phyloP scores from a whole-genome alignment of 495 filamentous ascomycete species.

The Neurospora tetraspora region DNA sequence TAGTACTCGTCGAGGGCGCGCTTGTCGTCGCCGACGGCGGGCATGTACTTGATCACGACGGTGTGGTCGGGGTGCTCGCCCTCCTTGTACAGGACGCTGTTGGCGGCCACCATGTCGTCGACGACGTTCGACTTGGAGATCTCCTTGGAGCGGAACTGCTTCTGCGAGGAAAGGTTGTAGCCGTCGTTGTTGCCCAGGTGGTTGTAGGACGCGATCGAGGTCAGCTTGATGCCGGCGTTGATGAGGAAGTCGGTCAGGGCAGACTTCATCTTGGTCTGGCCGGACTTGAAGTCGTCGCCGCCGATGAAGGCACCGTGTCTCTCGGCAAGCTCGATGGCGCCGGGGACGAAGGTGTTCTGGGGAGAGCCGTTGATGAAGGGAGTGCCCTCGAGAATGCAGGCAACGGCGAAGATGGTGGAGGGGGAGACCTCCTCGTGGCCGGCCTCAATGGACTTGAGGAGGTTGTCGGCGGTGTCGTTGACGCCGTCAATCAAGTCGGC shows the following conservation, averaged over 20 bases:
- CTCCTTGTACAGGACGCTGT: conserved; percentile 76
- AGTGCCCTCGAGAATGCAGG: conserved; percentile 76
- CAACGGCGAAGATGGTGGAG: conserved; percentile 92
- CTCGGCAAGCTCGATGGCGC: conserved; percentile 84
- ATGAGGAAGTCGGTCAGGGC: conserved; percentile 97
- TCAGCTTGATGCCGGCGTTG: conserved; percentile 97
- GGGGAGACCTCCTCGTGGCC: conserved; percentile 86
- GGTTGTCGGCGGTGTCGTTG: conserved; percentile 94
- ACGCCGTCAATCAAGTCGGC: conserved; percentile 79
- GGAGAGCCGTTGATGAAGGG: conserved; percentile 99
- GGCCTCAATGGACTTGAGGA: conserved; percentile 73
- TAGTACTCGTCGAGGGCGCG: conserved; percentile 98
- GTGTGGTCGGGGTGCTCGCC: conserved; percentile 86
- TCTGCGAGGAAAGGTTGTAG: conserved; percentile 94
- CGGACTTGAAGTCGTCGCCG: conserved; percentile 99
- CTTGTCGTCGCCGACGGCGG: conserved; percentile 97
- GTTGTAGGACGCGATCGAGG: conserved; percentile 98
- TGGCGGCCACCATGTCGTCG: conserved; percentile 98
- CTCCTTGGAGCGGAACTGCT: conserved; percentile 98
- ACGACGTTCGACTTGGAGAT: conserved; percentile 99
- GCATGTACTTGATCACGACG: conserved; percentile 98
- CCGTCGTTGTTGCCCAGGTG: conserved; percentile 99
- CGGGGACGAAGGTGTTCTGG: conserved; percentile 97
- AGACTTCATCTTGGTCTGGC: conserved; percentile 99
- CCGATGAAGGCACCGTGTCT: conserved; percentile 83